A percentile compares a stretch with the other conserved stretches of the same genome.
phyloP scores from a whole-genome alignment of 129 eudicot species.

The Solidago caesia region DNA sequence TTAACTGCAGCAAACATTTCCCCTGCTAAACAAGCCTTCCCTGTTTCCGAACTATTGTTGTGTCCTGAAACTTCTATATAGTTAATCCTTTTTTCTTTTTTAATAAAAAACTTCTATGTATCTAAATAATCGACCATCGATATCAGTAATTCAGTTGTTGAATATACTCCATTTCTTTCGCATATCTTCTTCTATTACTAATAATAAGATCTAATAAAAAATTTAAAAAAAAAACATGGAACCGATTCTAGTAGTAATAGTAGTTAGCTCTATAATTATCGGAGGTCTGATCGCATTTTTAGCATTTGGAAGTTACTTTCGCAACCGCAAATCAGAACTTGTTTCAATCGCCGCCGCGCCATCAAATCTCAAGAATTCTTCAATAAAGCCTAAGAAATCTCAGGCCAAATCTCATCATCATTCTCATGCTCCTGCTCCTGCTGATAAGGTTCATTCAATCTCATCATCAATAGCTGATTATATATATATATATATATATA shows the following conservation, averaged over 20 bases:
- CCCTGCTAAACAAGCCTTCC: too few species aligned
- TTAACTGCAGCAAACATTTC: too few species aligned
- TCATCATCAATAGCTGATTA: conserved; percentile 8
- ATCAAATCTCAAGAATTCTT: conserved; percentile 42
- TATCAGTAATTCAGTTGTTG: too few species aligned
- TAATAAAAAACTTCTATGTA: too few species aligned
- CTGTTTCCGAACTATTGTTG: too few species aligned
- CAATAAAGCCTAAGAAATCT: conserved; percentile 43
- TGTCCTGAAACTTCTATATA: too few species aligned
- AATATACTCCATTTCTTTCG: too few species aligned
- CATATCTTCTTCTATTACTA: too few species aligned
- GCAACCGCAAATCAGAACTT: conserved; percentile 61
- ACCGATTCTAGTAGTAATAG: conserved; percentile 41
- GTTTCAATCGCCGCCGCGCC: conserved; percentile 50
- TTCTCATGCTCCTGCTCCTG: conserved; percentile 41
- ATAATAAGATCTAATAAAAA: too few species aligned
- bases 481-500: neutral
- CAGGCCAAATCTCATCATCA: conserved; percentile 66
- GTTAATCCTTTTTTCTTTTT: too few species aligned
- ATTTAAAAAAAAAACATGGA: conserved; percentile 42
- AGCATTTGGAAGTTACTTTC: conserved; percentile 64
- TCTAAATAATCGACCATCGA: too few species aligned
- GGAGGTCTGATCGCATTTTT: conserved; percentile 71
- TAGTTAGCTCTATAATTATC: conserved; percentile 42
- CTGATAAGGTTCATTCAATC: conserved; percentile 59